These are phyloP conservation scores for Amphirosellinia nigrospora DNA, from an alignment of 495 filamentous ascomycete genomes.

Conservation along the genomic window DNA sequence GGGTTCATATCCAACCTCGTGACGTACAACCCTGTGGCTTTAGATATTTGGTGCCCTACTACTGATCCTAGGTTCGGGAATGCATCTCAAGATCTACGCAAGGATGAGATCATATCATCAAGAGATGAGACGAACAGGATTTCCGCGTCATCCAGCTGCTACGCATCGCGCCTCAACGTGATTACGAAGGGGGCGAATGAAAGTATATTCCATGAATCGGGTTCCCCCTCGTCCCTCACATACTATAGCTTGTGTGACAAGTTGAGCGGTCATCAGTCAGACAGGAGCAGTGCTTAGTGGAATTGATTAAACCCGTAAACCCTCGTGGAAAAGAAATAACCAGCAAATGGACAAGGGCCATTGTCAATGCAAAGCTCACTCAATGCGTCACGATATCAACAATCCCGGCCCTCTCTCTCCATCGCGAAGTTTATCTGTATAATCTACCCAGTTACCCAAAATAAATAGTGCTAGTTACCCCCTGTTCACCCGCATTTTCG, in stretches of 20 bases:
- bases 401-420: background rate
- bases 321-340: background rate
- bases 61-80: background rate
- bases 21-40: background rate
- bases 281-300: background rate
- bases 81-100: conserved; percentile 14
- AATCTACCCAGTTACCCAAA: background rate
- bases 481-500: conserved; percentile 25
- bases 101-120: conserved; percentile 10
- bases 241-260: background rate
- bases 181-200: conserved; percentile 14
- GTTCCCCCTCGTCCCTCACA: background rate
- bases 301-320: background rate
- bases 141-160: background rate
- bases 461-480: background rate
- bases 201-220: conserved; percentile 2
- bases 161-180: background rate
- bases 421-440: background rate
- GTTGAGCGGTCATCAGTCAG: background rate
- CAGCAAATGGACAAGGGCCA: background rate
- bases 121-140: conserved; percentile 13
- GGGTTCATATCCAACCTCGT: background rate
- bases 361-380: background rate
- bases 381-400: conserved; percentile 11
- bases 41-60: conserved; percentile 3